Conservation (phyloP, 2,329 filamentous ascomycete species). For the Sporothrix pseudoabietina region DNA sequence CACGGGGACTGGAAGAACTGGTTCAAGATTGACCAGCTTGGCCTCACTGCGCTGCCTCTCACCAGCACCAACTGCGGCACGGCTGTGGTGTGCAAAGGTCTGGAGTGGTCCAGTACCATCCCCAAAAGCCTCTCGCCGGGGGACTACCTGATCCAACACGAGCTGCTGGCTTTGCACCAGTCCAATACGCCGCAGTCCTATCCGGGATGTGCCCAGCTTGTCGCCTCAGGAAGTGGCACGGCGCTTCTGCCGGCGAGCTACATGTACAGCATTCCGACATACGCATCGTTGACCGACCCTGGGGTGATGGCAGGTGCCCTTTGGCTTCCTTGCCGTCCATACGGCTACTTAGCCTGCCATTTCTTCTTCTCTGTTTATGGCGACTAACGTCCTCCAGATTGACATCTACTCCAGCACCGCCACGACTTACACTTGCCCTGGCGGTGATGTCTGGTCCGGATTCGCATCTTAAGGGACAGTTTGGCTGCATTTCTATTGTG, state of each 20-base stretch:
- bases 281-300: slow-evolving; percentile 50
- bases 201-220: slow-evolving; percentile 58
- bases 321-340: neutral
- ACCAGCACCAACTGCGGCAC: slow-evolving; percentile 49
- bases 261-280: slow-evolving; percentile 50
- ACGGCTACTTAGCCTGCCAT: no score
- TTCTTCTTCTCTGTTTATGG: neutral
- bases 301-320: slow-evolving; percentile 42
- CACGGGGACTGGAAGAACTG: slow-evolving; percentile 55
- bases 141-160: slow-evolving; percentile 59
- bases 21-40: slow-evolving; percentile 62
- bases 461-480: slow-evolving; percentile 35
- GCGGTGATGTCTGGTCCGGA: slow-evolving; percentile 53
- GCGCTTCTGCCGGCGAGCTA: slow-evolving; percentile 46
- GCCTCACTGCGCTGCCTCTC: slow-evolving; percentile 37
- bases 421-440: slow-evolving; percentile 52
- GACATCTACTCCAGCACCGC: slow-evolving; percentile 51
- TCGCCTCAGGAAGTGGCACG: slow-evolving; percentile 52
- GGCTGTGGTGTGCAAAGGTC: slow-evolving; percentile 48
- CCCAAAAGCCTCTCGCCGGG: slow-evolving; percentile 53
- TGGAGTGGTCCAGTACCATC: slow-evolving; percentile 53
- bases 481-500: no score
- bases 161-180: slow-evolving; percentile 59
- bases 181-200: slow-evolving; percentile 56
- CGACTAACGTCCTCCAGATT: slow-evolving; percentile 39